Evolutionary conservation across 768 basidiomycete genomes (phyloP).

Genomic region (Naematelia encephala): DNA sequence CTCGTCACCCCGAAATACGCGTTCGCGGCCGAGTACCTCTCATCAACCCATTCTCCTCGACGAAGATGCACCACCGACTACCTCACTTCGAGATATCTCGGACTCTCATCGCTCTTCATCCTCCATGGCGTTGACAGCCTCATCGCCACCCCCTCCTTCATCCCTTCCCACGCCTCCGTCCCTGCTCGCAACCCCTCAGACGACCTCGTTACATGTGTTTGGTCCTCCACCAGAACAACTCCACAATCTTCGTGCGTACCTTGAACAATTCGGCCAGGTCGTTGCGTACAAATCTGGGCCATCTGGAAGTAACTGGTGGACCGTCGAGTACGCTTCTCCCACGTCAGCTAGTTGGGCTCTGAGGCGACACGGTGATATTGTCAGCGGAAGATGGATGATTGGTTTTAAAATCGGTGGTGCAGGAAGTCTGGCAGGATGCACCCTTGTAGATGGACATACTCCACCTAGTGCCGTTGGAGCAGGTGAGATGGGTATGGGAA

Average conservation of each 20-base stretch:
- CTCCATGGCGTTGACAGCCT: background rate
- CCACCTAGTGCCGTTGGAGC: background rate
- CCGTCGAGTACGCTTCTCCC: constrained; percentile 25
- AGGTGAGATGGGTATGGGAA: background rate
- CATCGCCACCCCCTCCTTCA: constrained; percentile 7
- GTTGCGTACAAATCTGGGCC: constrained; percentile 34
- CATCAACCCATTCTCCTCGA: constrained; percentile 13
- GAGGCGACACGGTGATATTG: constrained; percentile 39
- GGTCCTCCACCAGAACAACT: constrained; percentile 34
- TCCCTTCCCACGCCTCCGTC: constrained; percentile 25
- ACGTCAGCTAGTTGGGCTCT: constrained; percentile 27
- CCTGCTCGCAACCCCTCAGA: constrained; percentile 20
- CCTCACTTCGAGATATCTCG: constrained; percentile 21
- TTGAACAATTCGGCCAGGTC: constrained; percentile 27
- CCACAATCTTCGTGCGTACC: constrained; percentile 21
- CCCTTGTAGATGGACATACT: constrained; percentile 4
- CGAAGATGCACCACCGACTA: constrained; percentile 44
- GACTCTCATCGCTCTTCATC: constrained; percentile 10
- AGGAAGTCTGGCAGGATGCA: constrained; percentile 2
- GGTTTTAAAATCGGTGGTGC: constrained; percentile 23
- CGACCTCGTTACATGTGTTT: constrained; percentile 37
- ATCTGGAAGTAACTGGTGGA: constrained; percentile 37
- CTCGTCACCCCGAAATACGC: constrained; percentile 17
- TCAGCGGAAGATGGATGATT: constrained; percentile 37
- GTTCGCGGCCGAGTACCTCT: constrained; percentile 1